Conservation (phyloP, 371 early-diverging fungal genomes). For the Batrachochytrium dendrobatidis region DNA sequence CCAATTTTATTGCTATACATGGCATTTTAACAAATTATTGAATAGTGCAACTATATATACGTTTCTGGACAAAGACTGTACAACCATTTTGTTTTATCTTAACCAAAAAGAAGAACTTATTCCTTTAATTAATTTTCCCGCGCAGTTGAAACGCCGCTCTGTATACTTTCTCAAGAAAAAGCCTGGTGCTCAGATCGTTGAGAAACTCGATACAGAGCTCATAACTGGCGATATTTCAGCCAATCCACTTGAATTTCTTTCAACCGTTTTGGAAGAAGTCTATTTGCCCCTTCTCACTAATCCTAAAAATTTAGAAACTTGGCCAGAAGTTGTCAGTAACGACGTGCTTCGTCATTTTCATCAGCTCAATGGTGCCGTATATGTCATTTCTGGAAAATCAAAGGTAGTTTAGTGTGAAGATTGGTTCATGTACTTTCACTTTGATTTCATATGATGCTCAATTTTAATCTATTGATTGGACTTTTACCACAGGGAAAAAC, state of each 20-base stretch:
- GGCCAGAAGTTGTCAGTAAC: constrained; percentile 56
- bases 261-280: constrained; percentile 45
- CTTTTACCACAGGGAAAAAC: constrained; percentile 43
- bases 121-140: constrained; percentile 42
- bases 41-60: constrained; percentile 41
- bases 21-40: too few species aligned
- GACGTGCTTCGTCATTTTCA: constrained; percentile 51
- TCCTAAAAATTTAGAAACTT: constrained; percentile 46
- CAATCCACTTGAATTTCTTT: constrained; percentile 49
- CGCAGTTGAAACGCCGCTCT: constrained; percentile 40
- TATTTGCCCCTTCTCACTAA: constrained; percentile 50
- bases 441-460: neutral
- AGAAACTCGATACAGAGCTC: constrained; percentile 43
- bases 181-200: constrained; percentile 31
- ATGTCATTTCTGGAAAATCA: constrained; percentile 48
- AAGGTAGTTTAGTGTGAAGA: constrained; percentile 30
- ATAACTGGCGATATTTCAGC: constrained; percentile 44
- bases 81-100: constrained; percentile 46
- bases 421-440: neutral
- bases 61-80: constrained; percentile 41
- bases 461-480: neutral
- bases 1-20: too few species aligned
- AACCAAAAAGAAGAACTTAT: constrained; percentile 45
- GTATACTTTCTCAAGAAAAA: constrained; percentile 46
- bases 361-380: constrained; percentile 48